A percentile compares a stretch with the other conserved stretches of the same genome.
Evolutionary conservation across 2,329 filamentous ascomycete species (phyloP).

Genomic region (Sclerotinia glacialis): DNA sequence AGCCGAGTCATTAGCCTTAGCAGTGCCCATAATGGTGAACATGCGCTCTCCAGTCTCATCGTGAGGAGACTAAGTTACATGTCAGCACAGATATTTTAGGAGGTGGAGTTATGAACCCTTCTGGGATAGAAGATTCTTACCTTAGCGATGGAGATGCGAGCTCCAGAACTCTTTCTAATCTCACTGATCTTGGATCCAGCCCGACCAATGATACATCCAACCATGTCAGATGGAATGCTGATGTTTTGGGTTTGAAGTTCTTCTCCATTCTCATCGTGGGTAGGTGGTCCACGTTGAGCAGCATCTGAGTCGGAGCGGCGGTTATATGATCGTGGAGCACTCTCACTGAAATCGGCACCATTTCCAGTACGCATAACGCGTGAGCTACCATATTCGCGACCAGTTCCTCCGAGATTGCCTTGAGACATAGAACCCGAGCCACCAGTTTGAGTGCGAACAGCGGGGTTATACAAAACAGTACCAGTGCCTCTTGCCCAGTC

Average conservation of each 20-base stretch:
- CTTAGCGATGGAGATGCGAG: conserved; percentile 93
- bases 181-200: conserved; percentile 97
- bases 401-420: conserved; percentile 48
- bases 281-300: conserved; percentile 74
- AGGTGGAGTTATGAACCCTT: conserved; percentile 24
- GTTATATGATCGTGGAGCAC: conserved; percentile 64
- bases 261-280: conserved; percentile 93
- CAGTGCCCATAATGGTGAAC: conserved; percentile 98
- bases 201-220: conserved; percentile 97
- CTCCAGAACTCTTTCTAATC: conserved; percentile 94
- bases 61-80: conserved; percentile 64
- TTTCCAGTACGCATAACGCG: conserved; percentile 95
- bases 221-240: conserved; percentile 99
- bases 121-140: conserved; percentile 42
- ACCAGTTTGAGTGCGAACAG: conserved; percentile 76
- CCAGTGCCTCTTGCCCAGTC: conserved; percentile 97
- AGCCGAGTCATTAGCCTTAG: conserved; percentile 90
- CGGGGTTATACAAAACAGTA: conserved; percentile 95
- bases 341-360: conserved; percentile 94
- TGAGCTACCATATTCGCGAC: conserved; percentile 57
- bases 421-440: conserved; percentile 41
- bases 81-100: conserved; percentile 18
- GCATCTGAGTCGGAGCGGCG: conserved; percentile 83
- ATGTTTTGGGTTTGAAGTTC: conserved; percentile 99
- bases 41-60: conserved; percentile 98